Percentiles rank a stretch among this genome's conserved stretches.
Evolutionary conservation across 2,329 filamentous ascomycete species (phyloP).

Genomic region (Cephalotrichum gorgonifer): DNA sequence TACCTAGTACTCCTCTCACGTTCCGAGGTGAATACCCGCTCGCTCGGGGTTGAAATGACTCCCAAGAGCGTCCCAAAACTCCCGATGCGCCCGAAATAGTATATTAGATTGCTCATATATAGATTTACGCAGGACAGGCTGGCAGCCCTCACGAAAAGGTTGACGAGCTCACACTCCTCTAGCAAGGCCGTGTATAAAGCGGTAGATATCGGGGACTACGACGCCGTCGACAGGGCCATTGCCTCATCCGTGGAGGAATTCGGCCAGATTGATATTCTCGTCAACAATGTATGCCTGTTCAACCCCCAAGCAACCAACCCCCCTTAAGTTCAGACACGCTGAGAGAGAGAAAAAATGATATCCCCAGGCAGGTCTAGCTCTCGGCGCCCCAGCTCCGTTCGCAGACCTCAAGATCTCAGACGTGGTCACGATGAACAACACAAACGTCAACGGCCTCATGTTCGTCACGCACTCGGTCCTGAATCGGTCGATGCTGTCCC

Average conservation of each 20-base stretch:
- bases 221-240: constrained; percentile 20
- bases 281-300: constrained; percentile 29
- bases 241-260: constrained; percentile 18
- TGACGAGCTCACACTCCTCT: constrained; percentile 9
- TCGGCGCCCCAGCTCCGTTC: constrained; percentile 32
- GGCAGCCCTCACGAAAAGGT: constrained; percentile 9
- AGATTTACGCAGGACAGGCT: constrained; percentile 10
- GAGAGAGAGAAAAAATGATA: no score
- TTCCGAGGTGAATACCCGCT: constrained; percentile 21
- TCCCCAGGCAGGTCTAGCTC: constrained; percentile 23
- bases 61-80: no score
- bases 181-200: not conserved
- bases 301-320: not conserved
- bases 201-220: constrained; percentile 20
- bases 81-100: no score
- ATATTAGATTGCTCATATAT: no score
- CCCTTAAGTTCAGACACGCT: not conserved
- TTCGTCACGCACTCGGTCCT: constrained; percentile 31
- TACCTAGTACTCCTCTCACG: constrained; percentile 31
- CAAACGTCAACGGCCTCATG: constrained; percentile 37
- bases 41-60: no score
- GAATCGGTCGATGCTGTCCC: constrained; percentile 28
- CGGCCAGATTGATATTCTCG: constrained; percentile 29
- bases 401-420: constrained; percentile 27
- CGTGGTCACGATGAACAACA: constrained; percentile 32